Evolutionary conservation across 495 filamentous ascomycete species (phyloP).

Genomic region (Cenococcum geophilum): DNA sequence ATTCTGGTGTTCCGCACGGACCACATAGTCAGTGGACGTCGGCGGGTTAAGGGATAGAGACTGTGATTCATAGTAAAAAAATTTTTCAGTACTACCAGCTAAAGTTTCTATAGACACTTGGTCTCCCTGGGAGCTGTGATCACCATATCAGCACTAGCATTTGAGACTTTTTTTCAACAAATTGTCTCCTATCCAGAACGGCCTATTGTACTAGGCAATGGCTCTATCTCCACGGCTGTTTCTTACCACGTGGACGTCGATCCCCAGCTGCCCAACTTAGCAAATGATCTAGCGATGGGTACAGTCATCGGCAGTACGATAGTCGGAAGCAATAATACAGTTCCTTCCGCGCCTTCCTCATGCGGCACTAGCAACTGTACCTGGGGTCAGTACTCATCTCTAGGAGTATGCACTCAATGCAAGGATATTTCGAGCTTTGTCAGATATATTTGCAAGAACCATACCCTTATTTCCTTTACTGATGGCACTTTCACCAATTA

Average conservation of each 20-base stretch:
- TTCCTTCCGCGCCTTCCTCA: background rate
- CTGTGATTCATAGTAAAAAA: no score
- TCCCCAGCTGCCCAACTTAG: background rate
- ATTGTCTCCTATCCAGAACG: constrained; percentile 29
- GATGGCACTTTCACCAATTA: background rate
- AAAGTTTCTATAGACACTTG: constrained; percentile 10
- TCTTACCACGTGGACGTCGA: background rate
- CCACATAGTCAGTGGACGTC: no score
- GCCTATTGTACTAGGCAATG: background rate
- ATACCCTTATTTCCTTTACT: background rate
- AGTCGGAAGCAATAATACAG: background rate
- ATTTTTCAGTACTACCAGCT: background rate
- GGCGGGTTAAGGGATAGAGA: no score
- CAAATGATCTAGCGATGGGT: background rate
- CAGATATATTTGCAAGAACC: constrained; percentile 7
- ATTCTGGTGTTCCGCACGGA: no score
- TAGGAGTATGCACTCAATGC: constrained; percentile 22
- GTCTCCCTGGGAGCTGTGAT: constrained; percentile 33
- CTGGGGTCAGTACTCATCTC: constrained; percentile 12
- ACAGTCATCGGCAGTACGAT: background rate
- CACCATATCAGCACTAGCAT: constrained; percentile 33
- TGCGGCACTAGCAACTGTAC: constrained; percentile 13
- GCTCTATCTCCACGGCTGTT: constrained; percentile 3
- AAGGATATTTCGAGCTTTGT: constrained; percentile 13
- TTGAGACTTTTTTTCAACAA: constrained; percentile 38